These are phyloP conservation scores for Bruguiera gymnorhiza DNA, from an alignment of 345 rosid species.

Conservation along the genomic window DNA sequence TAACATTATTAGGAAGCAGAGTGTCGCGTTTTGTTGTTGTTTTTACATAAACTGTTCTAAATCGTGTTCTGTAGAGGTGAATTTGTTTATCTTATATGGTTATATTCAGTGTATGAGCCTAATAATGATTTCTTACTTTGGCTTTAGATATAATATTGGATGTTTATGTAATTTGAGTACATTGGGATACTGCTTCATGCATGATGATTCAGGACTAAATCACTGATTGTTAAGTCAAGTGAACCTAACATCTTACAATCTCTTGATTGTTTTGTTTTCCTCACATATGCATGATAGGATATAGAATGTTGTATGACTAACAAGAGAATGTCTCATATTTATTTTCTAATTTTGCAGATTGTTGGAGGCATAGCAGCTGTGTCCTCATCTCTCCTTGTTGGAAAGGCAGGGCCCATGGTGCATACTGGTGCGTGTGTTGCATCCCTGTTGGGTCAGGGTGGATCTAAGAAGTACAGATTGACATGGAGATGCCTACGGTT, in stretches of 20 bases:
- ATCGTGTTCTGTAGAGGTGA: too few species aligned
- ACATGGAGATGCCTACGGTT: constrained; percentile 79
- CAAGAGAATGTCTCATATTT: neutral
- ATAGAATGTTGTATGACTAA: neutral
- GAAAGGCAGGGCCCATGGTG: constrained; percentile 97
- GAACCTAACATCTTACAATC: neutral
- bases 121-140: too few species aligned
- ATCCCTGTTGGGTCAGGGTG: constrained; percentile 81
- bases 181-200: too few species aligned
- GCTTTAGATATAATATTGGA: too few species aligned
- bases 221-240: neutral
- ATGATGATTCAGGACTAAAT: too few species aligned
- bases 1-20: too few species aligned
- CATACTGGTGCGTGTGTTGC: constrained; percentile 96
- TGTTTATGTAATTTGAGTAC: too few species aligned
- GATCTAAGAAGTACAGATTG: constrained; percentile 70
- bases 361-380: constrained; percentile 85
- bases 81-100: too few species aligned
- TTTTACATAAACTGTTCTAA: too few species aligned
- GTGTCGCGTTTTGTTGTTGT: too few species aligned
- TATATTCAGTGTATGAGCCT: too few species aligned
- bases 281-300: neutral
- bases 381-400: constrained; percentile 79
- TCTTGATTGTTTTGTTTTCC: neutral
- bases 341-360: constrained; percentile 44